A percentile compares a stretch with the other conserved stretches of the same genome.
Conservation (phyloP, 2,329 filamentous ascomycete species). For the Arthrobotrys conoides region DNA sequence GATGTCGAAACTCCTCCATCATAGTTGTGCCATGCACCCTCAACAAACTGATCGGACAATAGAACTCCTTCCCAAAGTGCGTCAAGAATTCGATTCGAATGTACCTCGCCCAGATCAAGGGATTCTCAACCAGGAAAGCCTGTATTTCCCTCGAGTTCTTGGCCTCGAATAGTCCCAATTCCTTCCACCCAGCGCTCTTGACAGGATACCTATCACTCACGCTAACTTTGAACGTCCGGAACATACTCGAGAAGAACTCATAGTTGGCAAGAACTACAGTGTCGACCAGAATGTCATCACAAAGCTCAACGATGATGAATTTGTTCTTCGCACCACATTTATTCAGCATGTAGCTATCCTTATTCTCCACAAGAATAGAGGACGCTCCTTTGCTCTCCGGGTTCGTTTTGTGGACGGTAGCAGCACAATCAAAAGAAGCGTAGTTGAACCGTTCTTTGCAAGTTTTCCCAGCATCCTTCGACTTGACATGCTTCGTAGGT, state of each 20-base stretch:
- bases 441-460: constrained; percentile 99
- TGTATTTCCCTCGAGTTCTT: constrained; percentile 94
- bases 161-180: constrained; percentile 88
- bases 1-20: constrained; percentile 93
- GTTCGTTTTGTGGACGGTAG: constrained; percentile 92
- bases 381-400: constrained; percentile 87
- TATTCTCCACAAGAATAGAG: constrained; percentile 92
- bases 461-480: constrained; percentile 94
- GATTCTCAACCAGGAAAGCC: constrained; percentile 92
- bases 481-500: constrained; percentile 66
- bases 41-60: constrained; percentile 90
- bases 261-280: constrained; percentile 98
- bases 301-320: constrained; percentile 93
- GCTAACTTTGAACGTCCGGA: constrained; percentile 89
- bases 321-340: constrained; percentile 90
- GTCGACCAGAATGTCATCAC: constrained; percentile 87
- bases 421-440: constrained; percentile 95
- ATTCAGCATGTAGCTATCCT: constrained; percentile 98
- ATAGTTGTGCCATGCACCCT: constrained; percentile 93
- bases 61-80: constrained; percentile 96
- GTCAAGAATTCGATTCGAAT: constrained; percentile 90
- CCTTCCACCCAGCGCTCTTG: constrained; percentile 91
- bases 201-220: constrained; percentile 96
- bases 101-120: constrained; percentile 95
- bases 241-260: constrained; percentile 98